Base-by-base conservation (phyloP, 441 rosid genomes). In the Adansonia grandidieri region DNA sequence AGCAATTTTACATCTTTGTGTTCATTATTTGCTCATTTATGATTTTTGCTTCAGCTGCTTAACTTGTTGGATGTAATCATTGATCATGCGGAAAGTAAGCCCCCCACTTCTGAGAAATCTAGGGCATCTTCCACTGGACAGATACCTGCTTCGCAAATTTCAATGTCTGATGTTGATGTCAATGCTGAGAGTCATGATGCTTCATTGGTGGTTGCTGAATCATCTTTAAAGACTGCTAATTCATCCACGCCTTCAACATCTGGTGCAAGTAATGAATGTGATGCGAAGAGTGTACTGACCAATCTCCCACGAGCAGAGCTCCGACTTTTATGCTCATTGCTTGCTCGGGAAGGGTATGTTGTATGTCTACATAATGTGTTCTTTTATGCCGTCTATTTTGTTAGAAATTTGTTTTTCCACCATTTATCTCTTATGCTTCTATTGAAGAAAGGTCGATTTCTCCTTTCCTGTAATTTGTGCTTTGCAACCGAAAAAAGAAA, bases 281-380 rank as follows among this genome's bases (percentile, higher is more conserved):
- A 94, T 87, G 77, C 84, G 44, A 91, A 86, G 62, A 85, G 64
- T 75, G 87, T 94, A 60, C 84, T 94, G 83, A 83, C 87, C 69
- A 91, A 90, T 81, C 90, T 96, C 86, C 99, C 98, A 11, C 91
- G 85, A 80, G 78, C 89, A 58, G 98, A 97, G 85, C 98, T 97
- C 68, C 87, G 92, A 71, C 92, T 93, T 75, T 90, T 97, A 45
- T 94, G 98, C 80, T 97, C 98, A 32, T 89, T 97, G 81, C 99
- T 97, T 80, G 97, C 97, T 64, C 91, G 94, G 75, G 99, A 96
- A 87, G 96, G 99, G 99, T 96, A 93, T 73, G 81, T 61, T 20
- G 22, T n/a, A 13, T 48, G 54, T 47, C 56, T 20, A 22, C 19
- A 74, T 37, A 19, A 60, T 48, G 71, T 40, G 24, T 80, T 77